Evolutionary conservation across 1,139 yeast genomes (phyloP).

Genomic region (Keqinozyma sinolaborantium): DNA sequence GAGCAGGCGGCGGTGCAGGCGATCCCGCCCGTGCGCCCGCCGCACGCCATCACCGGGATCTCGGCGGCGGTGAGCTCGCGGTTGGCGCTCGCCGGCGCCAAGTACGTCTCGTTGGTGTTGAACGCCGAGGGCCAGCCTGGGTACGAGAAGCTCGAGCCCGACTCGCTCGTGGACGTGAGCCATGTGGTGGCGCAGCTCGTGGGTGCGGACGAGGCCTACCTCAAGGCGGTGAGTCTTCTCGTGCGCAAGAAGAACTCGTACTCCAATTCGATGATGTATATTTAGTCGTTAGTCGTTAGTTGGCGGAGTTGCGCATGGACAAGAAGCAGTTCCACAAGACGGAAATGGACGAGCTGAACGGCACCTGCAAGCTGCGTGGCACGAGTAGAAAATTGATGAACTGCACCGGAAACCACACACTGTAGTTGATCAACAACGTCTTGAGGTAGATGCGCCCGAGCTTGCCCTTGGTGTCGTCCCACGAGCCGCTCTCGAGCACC

Average conservation of each 20-base stretch:
- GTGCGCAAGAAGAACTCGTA: slow-evolving; percentile 35
- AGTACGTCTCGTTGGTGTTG: slow-evolving; percentile 27
- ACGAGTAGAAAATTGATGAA: slow-evolving; percentile 80
- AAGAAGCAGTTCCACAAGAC: slow-evolving; percentile 91
- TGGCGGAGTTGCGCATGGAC: slow-evolving; percentile 61
- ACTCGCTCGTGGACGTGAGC: slow-evolving; percentile 34
- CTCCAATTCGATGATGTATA: slow-evolving; percentile 39
- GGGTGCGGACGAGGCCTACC: slow-evolving; percentile 14
- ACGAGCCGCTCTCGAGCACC: slow-evolving; percentile 72
- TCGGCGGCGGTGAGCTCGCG: slow-evolving; percentile 40
- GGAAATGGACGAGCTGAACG: slow-evolving; percentile 86
- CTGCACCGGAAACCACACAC: slow-evolving; percentile 96
- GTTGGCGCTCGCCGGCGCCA: slow-evolving; percentile 12
- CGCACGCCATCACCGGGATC: slow-evolving; percentile 53
- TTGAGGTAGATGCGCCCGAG: slow-evolving; percentile 64
- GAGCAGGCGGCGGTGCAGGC: slow-evolving; percentile 10
- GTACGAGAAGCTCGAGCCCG: slow-evolving; percentile 41
- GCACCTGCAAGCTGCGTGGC: slow-evolving; percentile 81
- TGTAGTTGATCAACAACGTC: slow-evolving; percentile 74
- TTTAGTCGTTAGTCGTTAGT: slow-evolving; percentile 20
- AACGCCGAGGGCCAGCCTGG: slow-evolving; percentile 61
- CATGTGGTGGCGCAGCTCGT: slow-evolving; percentile 17
- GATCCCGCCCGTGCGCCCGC: slow-evolving; percentile 45
- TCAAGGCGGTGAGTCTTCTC: slow-evolving; percentile 21
- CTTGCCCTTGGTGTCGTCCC: slow-evolving; percentile 60